Evolutionary conservation across 176 grass and related monocot genomes (phyloP).

Genomic region (Elymus sibiricus): DNA sequence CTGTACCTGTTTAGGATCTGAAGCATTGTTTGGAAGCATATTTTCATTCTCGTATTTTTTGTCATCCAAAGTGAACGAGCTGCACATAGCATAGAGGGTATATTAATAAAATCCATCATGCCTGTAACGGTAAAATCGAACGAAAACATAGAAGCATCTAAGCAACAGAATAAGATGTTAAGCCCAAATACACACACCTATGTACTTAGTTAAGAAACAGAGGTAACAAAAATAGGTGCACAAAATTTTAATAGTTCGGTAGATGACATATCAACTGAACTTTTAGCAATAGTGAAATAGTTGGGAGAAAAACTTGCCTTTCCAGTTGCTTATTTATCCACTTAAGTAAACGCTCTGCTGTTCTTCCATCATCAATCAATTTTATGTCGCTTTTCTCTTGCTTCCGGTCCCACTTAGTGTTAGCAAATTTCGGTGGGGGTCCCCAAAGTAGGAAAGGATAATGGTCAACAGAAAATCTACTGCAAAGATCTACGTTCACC

Average conservation of each 20-base stretch:
- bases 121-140: neutral
- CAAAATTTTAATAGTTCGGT: neutral
- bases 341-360: constrained; percentile 78
- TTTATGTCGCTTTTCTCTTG: constrained; percentile 81
- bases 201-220: neutral
- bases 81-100: constrained; percentile 38
- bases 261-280: neutral
- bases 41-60: constrained; percentile 90
- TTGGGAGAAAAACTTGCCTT: constrained; percentile 49
- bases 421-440: constrained; percentile 63
- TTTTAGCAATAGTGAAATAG: constrained; percentile 19
- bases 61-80: constrained; percentile 91
- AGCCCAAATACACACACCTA: neutral
- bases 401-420: constrained; percentile 68
- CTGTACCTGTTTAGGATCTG: constrained; percentile 71
- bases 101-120: constrained; percentile 16
- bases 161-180: constrained; percentile 12
- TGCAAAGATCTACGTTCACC: constrained; percentile 80
- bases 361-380: constrained; percentile 82
- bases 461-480: constrained; percentile 73
- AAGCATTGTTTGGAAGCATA: constrained; percentile 58
- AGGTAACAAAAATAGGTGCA: constrained; percentile 1
- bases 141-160: neutral
- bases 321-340: constrained; percentile 91
- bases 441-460: constrained; percentile 96